These are phyloP conservation scores for Claviceps sp. DNA, from an alignment of 2,329 filamentous ascomycete species.

Conservation along the genomic window DNA sequence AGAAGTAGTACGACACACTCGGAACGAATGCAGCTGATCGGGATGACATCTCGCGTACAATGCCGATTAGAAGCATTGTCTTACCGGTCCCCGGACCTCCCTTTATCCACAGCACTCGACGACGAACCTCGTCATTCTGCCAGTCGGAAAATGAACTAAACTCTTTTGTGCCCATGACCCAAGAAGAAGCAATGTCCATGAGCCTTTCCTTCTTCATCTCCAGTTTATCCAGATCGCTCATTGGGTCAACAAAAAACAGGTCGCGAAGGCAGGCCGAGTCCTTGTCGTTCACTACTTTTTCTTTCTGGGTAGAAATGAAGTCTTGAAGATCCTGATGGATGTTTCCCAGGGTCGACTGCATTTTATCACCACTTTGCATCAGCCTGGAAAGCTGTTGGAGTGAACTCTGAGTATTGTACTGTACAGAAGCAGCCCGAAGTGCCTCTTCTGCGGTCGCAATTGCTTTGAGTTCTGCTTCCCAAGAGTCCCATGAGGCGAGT, in stretches of 20 bases:
- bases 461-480: slow-evolving; percentile 5
- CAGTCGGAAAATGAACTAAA: slow-evolving; percentile 15
- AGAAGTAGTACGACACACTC: slow-evolving; percentile 24
- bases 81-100: slow-evolving; percentile 24
- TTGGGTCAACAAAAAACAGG: slow-evolving; percentile 7
- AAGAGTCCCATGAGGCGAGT: slow-evolving; percentile 5
- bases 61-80: slow-evolving; percentile 21
- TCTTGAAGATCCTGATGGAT: slow-evolving; percentile 8
- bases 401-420: slow-evolving; percentile 7
- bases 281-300: slow-evolving; percentile 7
- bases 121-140: slow-evolving; percentile 11
- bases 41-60: slow-evolving; percentile 13
- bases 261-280: slow-evolving; percentile 7
- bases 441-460: slow-evolving; percentile 6
- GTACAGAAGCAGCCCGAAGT: slow-evolving; percentile 6
- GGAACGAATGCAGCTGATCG: slow-evolving; percentile 5
- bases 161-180: slow-evolving; percentile 6
- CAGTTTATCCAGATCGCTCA: slow-evolving; percentile 7
- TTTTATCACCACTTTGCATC: slow-evolving; percentile 6
- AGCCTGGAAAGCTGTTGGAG: slow-evolving; percentile 6
- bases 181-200: slow-evolving; percentile 6
- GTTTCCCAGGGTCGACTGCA: slow-evolving; percentile 6
- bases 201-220: slow-evolving; percentile 8
- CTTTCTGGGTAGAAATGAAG: slow-evolving; percentile 7
- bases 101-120: slow-evolving; percentile 19